phyloP scores from a whole-genome alignment of 2,329 filamentous ascomycete genomes.

The Westerdykella sp. region DNA sequence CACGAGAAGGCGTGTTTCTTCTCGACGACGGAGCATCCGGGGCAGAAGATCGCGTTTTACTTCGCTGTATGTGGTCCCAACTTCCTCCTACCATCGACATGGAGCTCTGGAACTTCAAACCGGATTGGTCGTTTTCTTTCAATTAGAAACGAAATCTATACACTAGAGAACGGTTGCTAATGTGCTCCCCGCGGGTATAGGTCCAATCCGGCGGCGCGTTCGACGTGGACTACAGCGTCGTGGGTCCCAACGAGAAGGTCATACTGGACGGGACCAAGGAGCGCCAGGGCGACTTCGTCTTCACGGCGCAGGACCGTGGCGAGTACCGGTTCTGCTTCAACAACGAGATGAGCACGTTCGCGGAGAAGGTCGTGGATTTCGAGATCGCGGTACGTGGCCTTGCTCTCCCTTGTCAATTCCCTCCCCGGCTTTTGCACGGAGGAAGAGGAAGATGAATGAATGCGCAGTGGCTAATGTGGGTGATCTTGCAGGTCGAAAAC shows the following conservation, averaged over 20 bases:
- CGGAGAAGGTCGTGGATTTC: constrained; percentile 96
- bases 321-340: constrained; percentile 98
- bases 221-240: constrained; percentile 89
- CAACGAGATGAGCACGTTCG: constrained; percentile 96
- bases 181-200: constrained; percentile 41
- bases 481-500: constrained; percentile 68
- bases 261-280: constrained; percentile 85
- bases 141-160: neutral
- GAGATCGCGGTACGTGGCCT: constrained; percentile 74
- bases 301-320: constrained; percentile 79
- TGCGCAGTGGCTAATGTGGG: constrained; percentile 1
- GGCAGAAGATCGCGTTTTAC: constrained; percentile 93
- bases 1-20: constrained; percentile 98
- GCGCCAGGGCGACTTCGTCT: constrained; percentile 95
- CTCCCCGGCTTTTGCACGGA: neutral
- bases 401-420: constrained; percentile 32
- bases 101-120: too few relatives aligned
- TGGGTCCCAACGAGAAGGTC: constrained; percentile 71
- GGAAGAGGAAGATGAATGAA: too few relatives aligned
- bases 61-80: constrained; percentile 67
- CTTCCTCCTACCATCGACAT: neutral
- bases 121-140: neutral
- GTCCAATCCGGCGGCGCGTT: constrained; percentile 98
- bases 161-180: neutral
- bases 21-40: constrained; percentile 66